Conservation (phyloP, 2,329 filamentous ascomycete genomes). For the Penicillium sp. region DNA sequence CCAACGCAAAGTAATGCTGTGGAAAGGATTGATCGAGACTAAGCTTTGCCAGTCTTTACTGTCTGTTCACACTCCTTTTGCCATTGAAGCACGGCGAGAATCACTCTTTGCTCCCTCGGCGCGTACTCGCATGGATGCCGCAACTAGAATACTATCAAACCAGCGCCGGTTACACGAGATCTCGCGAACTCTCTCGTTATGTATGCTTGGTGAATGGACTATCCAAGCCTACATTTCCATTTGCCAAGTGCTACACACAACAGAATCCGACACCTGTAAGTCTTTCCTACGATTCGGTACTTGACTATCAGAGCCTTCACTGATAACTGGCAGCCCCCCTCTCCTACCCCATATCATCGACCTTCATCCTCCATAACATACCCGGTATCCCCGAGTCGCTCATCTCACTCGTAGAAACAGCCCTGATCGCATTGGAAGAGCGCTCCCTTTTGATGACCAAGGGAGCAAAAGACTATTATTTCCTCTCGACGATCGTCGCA, state of each 20-base stretch:
- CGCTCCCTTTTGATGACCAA: slow-evolving; percentile 34
- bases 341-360: slow-evolving; percentile 8
- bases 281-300: background rate
- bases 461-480: slow-evolving; percentile 41
- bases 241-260: slow-evolving; percentile 36
- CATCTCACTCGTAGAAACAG: slow-evolving; percentile 32
- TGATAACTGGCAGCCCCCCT: background rate
- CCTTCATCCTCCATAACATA: slow-evolving; percentile 25
- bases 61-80: slow-evolving; percentile 41
- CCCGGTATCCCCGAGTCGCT: slow-evolving; percentile 35
- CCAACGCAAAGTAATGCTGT: slow-evolving; percentile 30
- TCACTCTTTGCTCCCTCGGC: slow-evolving; percentile 36
- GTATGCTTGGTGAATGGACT: slow-evolving; percentile 36
- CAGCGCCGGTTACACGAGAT: slow-evolving; percentile 36
- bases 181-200: slow-evolving; percentile 33
- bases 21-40: slow-evolving; percentile 35
- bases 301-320: background rate
- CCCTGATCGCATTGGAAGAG: slow-evolving; percentile 30
- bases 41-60: slow-evolving; percentile 37
- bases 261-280: slow-evolving; percentile 25
- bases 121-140: slow-evolving; percentile 36
- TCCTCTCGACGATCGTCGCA: slow-evolving; percentile 37
- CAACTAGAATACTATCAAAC: slow-evolving; percentile 37
- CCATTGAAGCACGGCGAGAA: slow-evolving; percentile 33
- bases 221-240: slow-evolving; percentile 38